Evolutionary conservation across 1,284 basidiomycete species (phyloP).

Genomic region (Sanghuangporus sanghuang): DNA sequence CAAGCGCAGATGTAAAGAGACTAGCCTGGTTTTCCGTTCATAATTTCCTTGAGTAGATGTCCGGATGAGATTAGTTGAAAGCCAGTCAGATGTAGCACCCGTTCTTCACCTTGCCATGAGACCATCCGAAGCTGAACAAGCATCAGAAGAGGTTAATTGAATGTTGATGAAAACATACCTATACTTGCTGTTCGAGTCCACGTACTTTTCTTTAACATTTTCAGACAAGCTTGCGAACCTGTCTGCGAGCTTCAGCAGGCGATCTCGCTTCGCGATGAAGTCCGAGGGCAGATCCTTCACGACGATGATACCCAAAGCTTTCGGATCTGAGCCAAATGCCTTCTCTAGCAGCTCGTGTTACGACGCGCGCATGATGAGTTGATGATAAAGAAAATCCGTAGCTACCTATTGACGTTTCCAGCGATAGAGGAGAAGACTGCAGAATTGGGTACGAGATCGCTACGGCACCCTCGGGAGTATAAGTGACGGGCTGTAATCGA

Average conservation of each 20-base stretch:
- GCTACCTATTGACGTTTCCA: constrained; percentile 59
- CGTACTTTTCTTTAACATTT: constrained; percentile 59
- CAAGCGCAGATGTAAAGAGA: constrained; percentile 4
- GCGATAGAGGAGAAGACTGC: constrained; percentile 49
- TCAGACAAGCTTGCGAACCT: constrained; percentile 70
- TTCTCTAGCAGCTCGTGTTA: constrained; percentile 40
- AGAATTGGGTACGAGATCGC: constrained; percentile 66
- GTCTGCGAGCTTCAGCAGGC: constrained; percentile 68
- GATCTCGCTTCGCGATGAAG: constrained; percentile 60
- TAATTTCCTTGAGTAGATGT: constrained; percentile 61
- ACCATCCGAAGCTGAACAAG: constrained; percentile 81
- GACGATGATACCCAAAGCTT: constrained; percentile 76
- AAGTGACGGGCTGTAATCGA: constrained; percentile 27
- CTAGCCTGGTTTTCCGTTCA: constrained; percentile 84
- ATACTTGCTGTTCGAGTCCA: constrained; percentile 61
- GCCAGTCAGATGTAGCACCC: neutral
- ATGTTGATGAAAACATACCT: constrained; percentile 42
- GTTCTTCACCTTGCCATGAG: constrained; percentile 75
- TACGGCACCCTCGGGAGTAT: constrained; percentile 56
- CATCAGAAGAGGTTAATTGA: neutral
- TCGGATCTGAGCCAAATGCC: constrained; percentile 75
- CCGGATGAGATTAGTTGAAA: neutral
- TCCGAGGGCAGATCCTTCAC: constrained; percentile 71
- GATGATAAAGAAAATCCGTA: neutral
- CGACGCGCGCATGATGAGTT: neutral